Conservation (phyloP, 2,329 filamentous ascomycete genomes). For the Dothistroma pini region DNA sequence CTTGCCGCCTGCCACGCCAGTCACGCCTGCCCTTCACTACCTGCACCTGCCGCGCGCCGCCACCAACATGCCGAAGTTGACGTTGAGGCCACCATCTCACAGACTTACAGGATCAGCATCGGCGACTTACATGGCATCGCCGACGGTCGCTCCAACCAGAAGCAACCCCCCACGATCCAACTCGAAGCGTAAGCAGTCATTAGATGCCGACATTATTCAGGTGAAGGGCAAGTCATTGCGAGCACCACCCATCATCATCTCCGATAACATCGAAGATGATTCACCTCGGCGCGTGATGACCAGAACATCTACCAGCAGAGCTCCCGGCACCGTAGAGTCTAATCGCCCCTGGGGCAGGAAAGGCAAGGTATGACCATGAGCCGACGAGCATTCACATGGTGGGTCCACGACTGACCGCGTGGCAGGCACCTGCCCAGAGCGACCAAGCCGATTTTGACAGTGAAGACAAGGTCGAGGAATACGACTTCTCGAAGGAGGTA, state of each 20-base stretch:
- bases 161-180: neutral
- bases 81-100: neutral
- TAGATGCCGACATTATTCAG: conserved; percentile 12
- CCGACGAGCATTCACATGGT: neutral
- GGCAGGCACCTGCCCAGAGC: conserved; percentile 22
- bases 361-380: conserved; percentile 11
- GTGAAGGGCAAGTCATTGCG: conserved; percentile 14
- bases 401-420: neutral
- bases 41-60: neutral
- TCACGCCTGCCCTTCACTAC: neutral
- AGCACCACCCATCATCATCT: conserved; percentile 9
- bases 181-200: conserved; percentile 10
- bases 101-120: neutral
- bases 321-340: neutral
- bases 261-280: conserved; percentile 10
- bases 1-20: neutral
- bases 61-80: neutral
- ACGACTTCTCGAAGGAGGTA: conserved; percentile 14
- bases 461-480: conserved; percentile 20
- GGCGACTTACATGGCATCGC: neutral
- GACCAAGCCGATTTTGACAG: conserved; percentile 16
- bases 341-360: conserved; percentile 13
- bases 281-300: neutral
- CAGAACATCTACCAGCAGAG: neutral
- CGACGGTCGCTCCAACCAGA: conserved; percentile 1